Evolutionary conservation across 83 land plant species (phyloP), one percentile per base, ranked within the genome.

Genomic region (Thuja plicata): DNA sequence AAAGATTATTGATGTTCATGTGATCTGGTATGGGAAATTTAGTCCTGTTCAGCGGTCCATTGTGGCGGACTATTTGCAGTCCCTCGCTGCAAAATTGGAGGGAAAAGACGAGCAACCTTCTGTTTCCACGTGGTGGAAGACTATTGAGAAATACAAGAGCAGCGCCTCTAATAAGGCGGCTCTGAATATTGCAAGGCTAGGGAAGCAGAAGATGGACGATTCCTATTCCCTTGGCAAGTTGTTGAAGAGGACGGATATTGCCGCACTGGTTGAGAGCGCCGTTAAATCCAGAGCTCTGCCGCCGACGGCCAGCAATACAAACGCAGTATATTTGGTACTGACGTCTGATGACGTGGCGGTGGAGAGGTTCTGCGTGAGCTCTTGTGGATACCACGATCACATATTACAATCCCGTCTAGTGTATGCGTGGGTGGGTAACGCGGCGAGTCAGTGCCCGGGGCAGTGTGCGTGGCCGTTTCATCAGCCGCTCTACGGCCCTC

Each of bases 391-490:
- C 30, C 95, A 94, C 45, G 92, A 88, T 11, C 15, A 73, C 32
- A 0, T 5, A 10, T 30, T 24, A 8, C 37, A 3, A 12, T 40
- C 17, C 2, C 89, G 78, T 52, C 88, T 86, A 54, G 88, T 91
- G 0, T 93, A 88, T 87, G 80, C 92, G 41, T 94, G 95, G 95
- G 95, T 94, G 5, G 95, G 95, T 0, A 94, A 94, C 86, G 76
- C 94, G 3, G 93, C 77, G 83, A 89, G 88, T 10, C 95, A 93
- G 87, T 94, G 95, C 89, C 95, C 95, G 0, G 95, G 95, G 0
- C 90, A 90, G 70, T 94, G 94, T 66, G 94, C 95, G 16, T 94
- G 95, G 95, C 95, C 94, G 11, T 94, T 94, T 84, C 90, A 91
- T 87, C 91, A 90, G 89, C 93, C 95, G 12, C 66, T 88, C 45